Percentiles rank a stretch among this genome's conserved stretches.
These are phyloP conservation scores for Calonectria pseudoreteaudii DNA, from an alignment of 2,329 filamentous ascomycete genomes.

Conservation along the genomic window DNA sequence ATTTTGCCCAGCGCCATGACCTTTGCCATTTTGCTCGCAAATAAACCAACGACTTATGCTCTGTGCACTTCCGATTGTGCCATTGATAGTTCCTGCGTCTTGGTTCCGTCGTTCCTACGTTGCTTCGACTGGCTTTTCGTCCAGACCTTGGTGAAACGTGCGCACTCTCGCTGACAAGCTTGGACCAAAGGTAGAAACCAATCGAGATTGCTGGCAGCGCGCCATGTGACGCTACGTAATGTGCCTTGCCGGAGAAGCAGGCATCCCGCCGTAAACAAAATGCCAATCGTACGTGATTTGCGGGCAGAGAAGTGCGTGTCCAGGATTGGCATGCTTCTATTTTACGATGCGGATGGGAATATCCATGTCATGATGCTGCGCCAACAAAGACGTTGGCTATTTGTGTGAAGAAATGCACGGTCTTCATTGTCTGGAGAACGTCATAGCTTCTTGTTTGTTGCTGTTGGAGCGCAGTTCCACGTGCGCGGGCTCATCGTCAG, in stretches of 20 bases:
- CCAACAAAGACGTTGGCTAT: neutral
- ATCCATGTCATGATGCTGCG: neutral
- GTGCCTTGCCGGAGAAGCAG: neutral
- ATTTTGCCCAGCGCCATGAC: neutral
- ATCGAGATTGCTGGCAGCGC: neutral
- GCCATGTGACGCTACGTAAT: neutral
- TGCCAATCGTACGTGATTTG: neutral
- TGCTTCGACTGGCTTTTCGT: neutral
- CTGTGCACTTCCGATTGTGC: neutral
- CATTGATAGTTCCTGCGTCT: neutral
- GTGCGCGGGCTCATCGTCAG: neutral
- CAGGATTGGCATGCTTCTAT: neutral
- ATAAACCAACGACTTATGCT: neutral
- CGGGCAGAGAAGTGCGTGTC: neutral
- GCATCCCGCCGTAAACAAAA: neutral
- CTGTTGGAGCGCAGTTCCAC: too few relatives aligned
- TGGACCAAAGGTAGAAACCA: neutral
- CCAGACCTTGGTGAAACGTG: neutral
- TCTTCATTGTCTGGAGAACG: neutral
- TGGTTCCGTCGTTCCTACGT: neutral
- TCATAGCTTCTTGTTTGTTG: slow-evolving; percentile 3
- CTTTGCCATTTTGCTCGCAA: neutral
- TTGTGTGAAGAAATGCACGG: neutral
- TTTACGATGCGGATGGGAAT: neutral
- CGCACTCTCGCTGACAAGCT: neutral